A percentile compares a stretch with the other conserved stretches of the same genome.
These are phyloP conservation scores for Polytolypa hystricis DNA, from an alignment of 2,329 filamentous ascomycete species.

Conservation along the genomic window DNA sequence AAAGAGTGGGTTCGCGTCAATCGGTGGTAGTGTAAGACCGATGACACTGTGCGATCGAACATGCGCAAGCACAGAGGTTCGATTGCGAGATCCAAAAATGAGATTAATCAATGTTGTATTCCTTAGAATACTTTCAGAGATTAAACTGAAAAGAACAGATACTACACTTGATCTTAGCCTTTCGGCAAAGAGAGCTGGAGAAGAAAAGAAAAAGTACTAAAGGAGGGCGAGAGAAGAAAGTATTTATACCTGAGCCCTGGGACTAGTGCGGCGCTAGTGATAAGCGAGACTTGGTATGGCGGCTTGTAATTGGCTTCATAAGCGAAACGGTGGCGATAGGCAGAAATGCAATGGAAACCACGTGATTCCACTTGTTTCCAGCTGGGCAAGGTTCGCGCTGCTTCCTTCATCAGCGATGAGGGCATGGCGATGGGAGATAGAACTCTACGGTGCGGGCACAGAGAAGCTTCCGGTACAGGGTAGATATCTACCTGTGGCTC, in stretches of 20 bases:
- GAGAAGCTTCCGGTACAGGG: too few species aligned
- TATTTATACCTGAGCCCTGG: slow-evolving; percentile 20
- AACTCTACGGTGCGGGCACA: too few species aligned
- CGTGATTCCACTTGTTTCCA: too few species aligned
- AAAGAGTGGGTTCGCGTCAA: slow-evolving; percentile 49
- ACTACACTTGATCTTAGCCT: slow-evolving; percentile 88
- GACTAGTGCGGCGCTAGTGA: slow-evolving; percentile 15
- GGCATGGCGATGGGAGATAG: too few species aligned
- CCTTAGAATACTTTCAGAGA: slow-evolving; percentile 74
- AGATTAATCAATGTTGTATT: slow-evolving; percentile 67
- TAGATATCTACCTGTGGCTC: too few species aligned
- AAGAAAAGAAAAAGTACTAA: slow-evolving; percentile 31
- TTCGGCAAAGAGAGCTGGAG: slow-evolving; percentile 44
- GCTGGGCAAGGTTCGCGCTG: too few species aligned
- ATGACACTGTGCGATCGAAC: slow-evolving; percentile 56
- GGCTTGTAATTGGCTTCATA: slow-evolving; percentile 5
- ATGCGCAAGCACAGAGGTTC: slow-evolving; percentile 64
- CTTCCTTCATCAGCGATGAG: too few species aligned
- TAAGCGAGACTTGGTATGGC: slow-evolving; percentile 7
- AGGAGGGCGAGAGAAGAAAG: slow-evolving; percentile 9
- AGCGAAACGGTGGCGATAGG: neutral
- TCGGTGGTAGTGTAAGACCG: slow-evolving; percentile 64
- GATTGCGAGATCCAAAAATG: slow-evolving; percentile 55
- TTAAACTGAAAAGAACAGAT: slow-evolving; percentile 98
- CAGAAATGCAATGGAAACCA: too few species aligned